Evolutionary conservation across 371 early-diverging fungal genomes (phyloP).

Genomic region (Capniomyces stellatus): DNA sequence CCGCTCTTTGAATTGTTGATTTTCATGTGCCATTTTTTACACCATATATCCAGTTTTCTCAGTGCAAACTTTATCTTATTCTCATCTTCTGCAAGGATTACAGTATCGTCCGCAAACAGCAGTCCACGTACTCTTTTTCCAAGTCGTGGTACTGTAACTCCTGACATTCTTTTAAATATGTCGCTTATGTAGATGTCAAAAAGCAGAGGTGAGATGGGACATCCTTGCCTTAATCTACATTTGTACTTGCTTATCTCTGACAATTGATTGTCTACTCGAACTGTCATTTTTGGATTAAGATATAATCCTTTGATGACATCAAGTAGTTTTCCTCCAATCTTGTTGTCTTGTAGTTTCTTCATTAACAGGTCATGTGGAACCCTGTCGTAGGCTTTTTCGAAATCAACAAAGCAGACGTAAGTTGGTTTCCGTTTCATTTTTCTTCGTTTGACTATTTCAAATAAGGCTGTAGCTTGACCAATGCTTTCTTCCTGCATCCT

Average conservation of each 20-base stretch:
- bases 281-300: background rate
- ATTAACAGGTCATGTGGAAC: background rate
- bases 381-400: background rate
- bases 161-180: background rate
- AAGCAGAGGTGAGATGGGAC: background rate
- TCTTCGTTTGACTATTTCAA: background rate
- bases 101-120: background rate
- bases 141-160: background rate
- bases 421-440: background rate
- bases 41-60: too few relatives aligned
- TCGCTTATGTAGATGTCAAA: conserved; percentile 1
- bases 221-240: background rate
- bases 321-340: background rate
- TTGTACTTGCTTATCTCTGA: background rate
- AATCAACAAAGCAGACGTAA: background rate
- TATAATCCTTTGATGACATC: conserved; percentile 1
- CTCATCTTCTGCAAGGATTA: background rate
- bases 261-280: background rate
- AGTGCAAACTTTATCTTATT: conserved; percentile 1
- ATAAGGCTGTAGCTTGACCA: background rate
- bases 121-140: background rate
- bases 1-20: too few relatives aligned
- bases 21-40: too few relatives aligned
- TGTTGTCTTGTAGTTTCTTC: background rate
- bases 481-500: background rate